Percentiles rank a stretch among this genome's conserved stretches.
These are phyloP conservation scores for Candida quercuum DNA, from an alignment of 805 yeast genomes.

Conservation along the genomic window DNA sequence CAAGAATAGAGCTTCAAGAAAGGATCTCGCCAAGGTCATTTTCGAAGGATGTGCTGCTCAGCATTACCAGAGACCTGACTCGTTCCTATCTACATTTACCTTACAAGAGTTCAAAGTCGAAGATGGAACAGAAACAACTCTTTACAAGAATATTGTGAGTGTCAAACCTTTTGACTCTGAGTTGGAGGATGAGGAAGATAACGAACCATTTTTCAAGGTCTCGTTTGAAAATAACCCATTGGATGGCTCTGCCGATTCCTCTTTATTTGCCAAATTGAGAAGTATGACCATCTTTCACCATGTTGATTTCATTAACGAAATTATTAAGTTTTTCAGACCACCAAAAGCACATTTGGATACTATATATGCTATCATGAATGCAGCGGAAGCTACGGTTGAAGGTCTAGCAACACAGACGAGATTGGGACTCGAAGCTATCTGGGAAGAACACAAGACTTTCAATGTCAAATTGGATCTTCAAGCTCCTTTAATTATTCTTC, in stretches of 20 bases:
- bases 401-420: slow-evolving; percentile 87
- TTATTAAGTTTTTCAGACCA: slow-evolving; percentile 75
- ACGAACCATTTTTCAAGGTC: slow-evolving; percentile 73
- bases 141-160: slow-evolving; percentile 85
- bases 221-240: slow-evolving; percentile 84
- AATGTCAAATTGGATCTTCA: slow-evolving; percentile 84
- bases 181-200: slow-evolving; percentile 22
- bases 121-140: slow-evolving; percentile 74
- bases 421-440: slow-evolving; percentile 85
- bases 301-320: slow-evolving; percentile 72
- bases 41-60: slow-evolving; percentile 80
- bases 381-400: slow-evolving; percentile 93
- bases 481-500: slow-evolving; percentile 87
- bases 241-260: slow-evolving; percentile 79
- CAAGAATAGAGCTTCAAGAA: slow-evolving; percentile 24
- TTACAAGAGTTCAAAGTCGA: slow-evolving; percentile 79
- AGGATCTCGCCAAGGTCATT: slow-evolving; percentile 65
- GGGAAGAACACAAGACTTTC: slow-evolving; percentile 90
- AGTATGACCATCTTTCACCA: slow-evolving; percentile 91
- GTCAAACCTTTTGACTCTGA: slow-evolving; percentile 57
- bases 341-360: slow-evolving; percentile 84
- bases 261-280: slow-evolving; percentile 63
- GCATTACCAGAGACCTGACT: slow-evolving; percentile 72
- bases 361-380: slow-evolving; percentile 83
- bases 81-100: slow-evolving; percentile 65